Conservation (phyloP, 768 basidiomycete genomes). For the Wakefieldia striispora region DNA sequence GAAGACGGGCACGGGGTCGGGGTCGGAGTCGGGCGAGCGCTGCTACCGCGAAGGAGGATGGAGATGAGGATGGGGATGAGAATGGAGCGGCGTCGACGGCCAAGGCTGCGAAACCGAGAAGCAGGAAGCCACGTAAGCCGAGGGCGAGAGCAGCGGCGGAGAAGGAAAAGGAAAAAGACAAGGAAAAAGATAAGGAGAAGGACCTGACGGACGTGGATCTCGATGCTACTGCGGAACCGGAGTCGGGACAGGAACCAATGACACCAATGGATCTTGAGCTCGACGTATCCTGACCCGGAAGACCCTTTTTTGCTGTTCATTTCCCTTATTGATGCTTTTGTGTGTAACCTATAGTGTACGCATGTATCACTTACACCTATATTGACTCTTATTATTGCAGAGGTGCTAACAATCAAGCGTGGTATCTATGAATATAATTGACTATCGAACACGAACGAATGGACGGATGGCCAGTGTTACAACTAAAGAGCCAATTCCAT, state of each 20-base stretch:
- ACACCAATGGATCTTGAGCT: slow-evolving; percentile 39
- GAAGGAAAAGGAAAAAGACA: too few species aligned
- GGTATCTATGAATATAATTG: too few species aligned
- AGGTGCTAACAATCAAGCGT: too few species aligned
- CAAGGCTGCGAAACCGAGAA: slow-evolving; percentile 34
- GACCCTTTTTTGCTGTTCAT: slow-evolving; percentile 22
- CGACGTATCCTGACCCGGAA: slow-evolving; percentile 39
- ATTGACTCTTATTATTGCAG: background rate
- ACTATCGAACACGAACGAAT: too few species aligned
- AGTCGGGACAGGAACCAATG: slow-evolving; percentile 34
- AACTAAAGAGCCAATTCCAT: slow-evolving; percentile 30
- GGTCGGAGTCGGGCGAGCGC: slow-evolving; percentile 34
- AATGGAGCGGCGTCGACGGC: slow-evolving; percentile 18
- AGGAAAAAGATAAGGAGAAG: slow-evolving; percentile 24
- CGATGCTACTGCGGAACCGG: slow-evolving; percentile 26
- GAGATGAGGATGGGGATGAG: slow-evolving; percentile 39
- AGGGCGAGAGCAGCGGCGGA: slow-evolving; percentile 20
- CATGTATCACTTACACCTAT: too few species aligned
- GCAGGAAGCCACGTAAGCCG: slow-evolving; percentile 25
- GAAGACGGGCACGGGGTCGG: slow-evolving; percentile 31
- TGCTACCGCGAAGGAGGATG: slow-evolving; percentile 28
- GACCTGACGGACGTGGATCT: slow-evolving; percentile 33
- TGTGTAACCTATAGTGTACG: background rate
- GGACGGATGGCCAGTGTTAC: background rate
- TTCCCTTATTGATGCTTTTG: background rate